Evolutionary conservation across 2,329 filamentous ascomycete species (phyloP), one percentile per base, ranked within the genome.

Genomic region (Aspergillus ochraceus): DNA sequence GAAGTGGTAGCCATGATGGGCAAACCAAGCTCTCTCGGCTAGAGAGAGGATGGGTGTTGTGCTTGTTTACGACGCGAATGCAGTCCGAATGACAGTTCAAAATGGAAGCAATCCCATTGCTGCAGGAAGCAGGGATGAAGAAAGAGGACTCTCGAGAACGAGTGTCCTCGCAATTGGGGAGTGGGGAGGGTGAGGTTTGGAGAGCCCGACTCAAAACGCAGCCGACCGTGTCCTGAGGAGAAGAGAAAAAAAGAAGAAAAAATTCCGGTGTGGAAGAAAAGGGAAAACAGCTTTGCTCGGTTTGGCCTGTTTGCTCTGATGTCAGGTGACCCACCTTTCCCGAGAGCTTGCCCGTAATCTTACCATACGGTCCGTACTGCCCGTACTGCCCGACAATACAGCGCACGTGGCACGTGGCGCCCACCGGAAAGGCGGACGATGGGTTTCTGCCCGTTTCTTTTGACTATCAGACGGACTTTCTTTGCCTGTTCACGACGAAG

Each of bases 1-100:
- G 93, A 97, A 63, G 94, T 97, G 76, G 93, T 96, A 82, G 95
- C 94, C 95, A 98, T 98, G 75, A 60, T 82, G 79, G 76, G 74
- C 70, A 66, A 42, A 61, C 36, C 61, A 60, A 67, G 66, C 64
- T 66, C 61, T 54, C 54, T 59, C 54, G 60, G 55, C 62, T 59
- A 51, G 56, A 56, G 56, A 61, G 52, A 52, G 51, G 57, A 32
- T 42, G 36, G 17, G 36, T 42, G 55, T 22, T 51, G 55, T 47
- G 39, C 56, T 54, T 60, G 55, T 63, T 70, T 66, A 67, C 66
- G 50, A 65, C 59, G 66, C 68, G 67, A 69, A 68, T 70, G 68
- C 65, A 70, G 67, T 62, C 62, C 70, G 58, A 60, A 60, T 60
- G 60, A 62, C 64, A 61, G 36, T 58, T 67, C 66, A 55, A 60